Evolutionary conservation across 2,329 filamentous ascomycete genomes (phyloP).

Genomic region (Endothia cerciana): DNA sequence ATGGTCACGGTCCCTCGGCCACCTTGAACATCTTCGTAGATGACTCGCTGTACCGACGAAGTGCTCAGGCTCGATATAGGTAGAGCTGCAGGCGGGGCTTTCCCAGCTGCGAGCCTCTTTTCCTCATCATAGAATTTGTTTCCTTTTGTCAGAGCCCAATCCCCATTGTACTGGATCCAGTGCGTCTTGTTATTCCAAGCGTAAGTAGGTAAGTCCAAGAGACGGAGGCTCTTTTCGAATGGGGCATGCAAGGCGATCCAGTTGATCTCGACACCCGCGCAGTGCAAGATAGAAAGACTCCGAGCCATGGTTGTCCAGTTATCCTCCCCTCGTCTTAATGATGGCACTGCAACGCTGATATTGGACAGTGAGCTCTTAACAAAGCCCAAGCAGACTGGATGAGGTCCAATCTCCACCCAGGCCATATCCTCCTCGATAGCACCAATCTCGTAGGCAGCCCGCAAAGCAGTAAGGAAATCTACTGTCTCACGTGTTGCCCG

Average conservation of each 20-base stretch:
- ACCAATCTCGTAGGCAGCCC: neutral
- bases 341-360: too few species aligned
- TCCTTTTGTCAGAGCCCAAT: slow-evolving; percentile 4
- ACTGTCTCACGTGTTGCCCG: slow-evolving; percentile 58
- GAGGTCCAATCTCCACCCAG: slow-evolving; percentile 72
- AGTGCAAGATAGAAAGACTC: neutral
- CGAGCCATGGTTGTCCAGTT: neutral
- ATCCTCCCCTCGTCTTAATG: too few species aligned
- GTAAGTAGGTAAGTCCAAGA: neutral
- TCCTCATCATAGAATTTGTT: neutral
- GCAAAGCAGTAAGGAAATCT: slow-evolving; percentile 59
- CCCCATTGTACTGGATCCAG: neutral
- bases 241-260: slow-evolving; percentile 11
- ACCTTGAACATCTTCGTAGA: neutral
- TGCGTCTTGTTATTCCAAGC: slow-evolving; percentile 14
- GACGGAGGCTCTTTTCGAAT: neutral
- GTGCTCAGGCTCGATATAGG: neutral
- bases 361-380: too few species aligned
- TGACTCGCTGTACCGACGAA: neutral
- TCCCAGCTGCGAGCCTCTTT: neutral
- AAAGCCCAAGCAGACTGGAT: slow-evolving; percentile 51
- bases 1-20: neutral
- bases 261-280: neutral
- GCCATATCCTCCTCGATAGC: neutral
- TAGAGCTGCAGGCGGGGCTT: neutral